Evolutionary conservation across 495 filamentous ascomycete genomes (phyloP), one percentile per base, ranked within the genome.

Genomic region (Penicillium taxi): DNA sequence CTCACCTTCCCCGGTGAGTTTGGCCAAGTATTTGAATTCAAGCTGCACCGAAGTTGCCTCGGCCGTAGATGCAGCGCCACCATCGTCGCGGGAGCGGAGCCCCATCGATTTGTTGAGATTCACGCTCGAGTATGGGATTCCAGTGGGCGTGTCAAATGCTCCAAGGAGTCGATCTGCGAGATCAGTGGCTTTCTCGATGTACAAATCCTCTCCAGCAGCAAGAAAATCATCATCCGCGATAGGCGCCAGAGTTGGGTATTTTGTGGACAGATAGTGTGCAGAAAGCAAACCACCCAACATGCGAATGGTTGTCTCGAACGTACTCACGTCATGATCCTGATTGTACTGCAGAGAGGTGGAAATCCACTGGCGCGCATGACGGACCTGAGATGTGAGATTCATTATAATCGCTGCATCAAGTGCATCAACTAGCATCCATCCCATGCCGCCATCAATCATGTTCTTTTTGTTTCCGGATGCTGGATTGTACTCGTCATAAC

Each of bases 391-490:
- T 8, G 91, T 96, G 29, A 94, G 67, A 52, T 99, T 99, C 91
- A 99, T 99, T 36, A 99, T 64, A 67, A 99, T 96, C 71, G 96
- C 66, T 11, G 91, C 96, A 57, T 99, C 91, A 29, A 99, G 66
- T 29, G 88, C 78, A 63, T 99, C 93, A 20, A 99, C 82, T 33
- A 99, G 96, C 42, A 96, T 96, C 93, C 93, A 99, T 5, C 91
- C 91, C 59, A 99, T 64, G 1, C 66, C 66, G 26, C 69, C 63
- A 2, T 80, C 73, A 8, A 82, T 75, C 86, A 96, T 96, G 37
- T 94, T 77, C 23, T 63, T 63, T 32, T 84, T 83, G n/a, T 59
- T 77, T 57, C 89, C 91, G 1, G 82, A 77, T 24, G 89, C 50
- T 11, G 91, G 93, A 43, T 82, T 75, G 52, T 83, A 99, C 52